These are phyloP conservation scores for Leishmania tropica DNA, from an alignment of 208 protist genomes.

Conservation along the genomic window DNA sequence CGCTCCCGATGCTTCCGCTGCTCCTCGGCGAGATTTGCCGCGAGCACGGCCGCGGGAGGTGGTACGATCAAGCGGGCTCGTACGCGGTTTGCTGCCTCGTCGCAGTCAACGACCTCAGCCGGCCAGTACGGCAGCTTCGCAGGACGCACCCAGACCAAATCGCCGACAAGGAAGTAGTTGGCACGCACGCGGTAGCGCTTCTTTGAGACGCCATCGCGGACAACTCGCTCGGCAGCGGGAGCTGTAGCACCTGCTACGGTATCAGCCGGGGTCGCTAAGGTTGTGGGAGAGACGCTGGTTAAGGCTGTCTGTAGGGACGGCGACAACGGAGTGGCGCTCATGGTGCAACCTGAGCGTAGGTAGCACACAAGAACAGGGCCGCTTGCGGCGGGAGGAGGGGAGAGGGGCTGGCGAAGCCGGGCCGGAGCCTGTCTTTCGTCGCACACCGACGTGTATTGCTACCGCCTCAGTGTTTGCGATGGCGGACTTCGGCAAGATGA, in stretches of 20 bases:
- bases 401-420: neutral
- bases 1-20: constrained; percentile 16
- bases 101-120: constrained; percentile 70
- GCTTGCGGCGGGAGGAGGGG: neutral
- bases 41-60: constrained; percentile 43
- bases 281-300: neutral
- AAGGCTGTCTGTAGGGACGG: neutral
- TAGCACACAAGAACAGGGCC: neutral
- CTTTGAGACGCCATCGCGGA: neutral
- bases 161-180: constrained; percentile 82
- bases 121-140: constrained; percentile 85
- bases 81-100: constrained; percentile 62
- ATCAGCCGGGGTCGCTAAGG: neutral
- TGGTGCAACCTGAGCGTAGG: neutral
- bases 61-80: constrained; percentile 60
- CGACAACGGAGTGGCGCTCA: neutral
- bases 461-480: neutral
- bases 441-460: neutral
- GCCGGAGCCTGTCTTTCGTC: neutral
- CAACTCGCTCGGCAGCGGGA: neutral
- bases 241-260: neutral
- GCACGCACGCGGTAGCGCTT: constrained; percentile 51
- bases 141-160: constrained; percentile 86
- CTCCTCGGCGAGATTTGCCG: constrained; percentile 47
- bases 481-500: neutral